Conservation (phyloP, 23 red algal genomes). For the Gracilaria domingensis region DNA sequence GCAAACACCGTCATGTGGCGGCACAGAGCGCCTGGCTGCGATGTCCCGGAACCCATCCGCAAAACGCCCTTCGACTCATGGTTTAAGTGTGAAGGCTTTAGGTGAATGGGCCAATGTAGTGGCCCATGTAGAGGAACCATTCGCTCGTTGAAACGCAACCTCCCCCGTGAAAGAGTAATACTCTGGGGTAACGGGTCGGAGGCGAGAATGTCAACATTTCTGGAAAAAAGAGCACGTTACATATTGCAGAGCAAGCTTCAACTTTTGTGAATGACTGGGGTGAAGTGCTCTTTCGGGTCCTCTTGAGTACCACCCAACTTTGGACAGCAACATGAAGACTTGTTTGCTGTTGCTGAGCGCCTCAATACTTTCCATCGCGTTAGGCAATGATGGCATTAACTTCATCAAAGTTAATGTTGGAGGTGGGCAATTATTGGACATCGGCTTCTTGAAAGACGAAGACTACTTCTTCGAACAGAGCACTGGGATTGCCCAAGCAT, state of each 20-base stretch:
- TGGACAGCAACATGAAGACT: slow-evolving; percentile 9
- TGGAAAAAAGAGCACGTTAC: background rate
- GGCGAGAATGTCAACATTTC: background rate
- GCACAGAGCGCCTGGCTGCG: background rate
- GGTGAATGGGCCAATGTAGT: background rate
- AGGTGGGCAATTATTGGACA: slow-evolving; percentile 10
- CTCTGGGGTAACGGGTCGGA: background rate
- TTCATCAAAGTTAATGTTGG: slow-evolving; percentile 64
- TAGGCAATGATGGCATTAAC: slow-evolving; percentile 33
- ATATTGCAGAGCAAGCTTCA: background rate
- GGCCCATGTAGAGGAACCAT: background rate
- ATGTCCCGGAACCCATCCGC: background rate
- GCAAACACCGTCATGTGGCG: background rate
- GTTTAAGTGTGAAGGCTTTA: background rate
- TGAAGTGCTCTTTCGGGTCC: background rate
- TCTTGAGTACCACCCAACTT: background rate
- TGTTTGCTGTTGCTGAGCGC: slow-evolving; percentile 18
- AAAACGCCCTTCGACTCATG: background rate
- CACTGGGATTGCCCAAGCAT: slow-evolving; percentile 15
- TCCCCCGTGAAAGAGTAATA: background rate
- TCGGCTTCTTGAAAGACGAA: slow-evolving; percentile 60
- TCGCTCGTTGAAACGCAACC: background rate
- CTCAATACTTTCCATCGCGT: slow-evolving; percentile 8
- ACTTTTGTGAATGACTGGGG: background rate
- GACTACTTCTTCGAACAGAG: slow-evolving; percentile 43